Conservation (phyloP, 805 yeast genomes). For the Zygotorulaspora chibaensis region DNA sequence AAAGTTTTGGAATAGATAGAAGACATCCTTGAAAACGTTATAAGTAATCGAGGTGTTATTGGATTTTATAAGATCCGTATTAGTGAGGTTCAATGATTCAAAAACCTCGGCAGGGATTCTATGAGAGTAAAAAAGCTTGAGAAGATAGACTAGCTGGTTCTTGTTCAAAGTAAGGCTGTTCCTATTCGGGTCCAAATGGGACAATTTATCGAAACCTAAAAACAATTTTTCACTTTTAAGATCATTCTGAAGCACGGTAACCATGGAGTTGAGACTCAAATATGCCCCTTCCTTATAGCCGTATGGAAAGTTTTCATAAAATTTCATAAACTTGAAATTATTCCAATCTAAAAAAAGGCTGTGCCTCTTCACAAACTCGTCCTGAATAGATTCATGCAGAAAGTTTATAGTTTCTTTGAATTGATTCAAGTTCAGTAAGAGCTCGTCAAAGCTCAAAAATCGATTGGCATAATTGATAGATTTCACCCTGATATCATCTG, state of each 20-base stretch:
- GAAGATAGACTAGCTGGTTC: conserved; percentile 34
- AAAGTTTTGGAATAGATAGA: conserved; percentile 39
- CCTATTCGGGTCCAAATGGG: conserved; percentile 29
- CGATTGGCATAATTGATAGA: conserved; percentile 38
- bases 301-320: conserved; percentile 26
- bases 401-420: conserved; percentile 34
- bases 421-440: conserved; percentile 30
- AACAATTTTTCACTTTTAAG: conserved; percentile 36
- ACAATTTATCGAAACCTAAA: conserved; percentile 31
- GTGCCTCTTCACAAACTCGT: conserved; percentile 28
- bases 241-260: conserved; percentile 41
- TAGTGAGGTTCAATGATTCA: conserved; percentile 34
- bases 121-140: conserved; percentile 37
- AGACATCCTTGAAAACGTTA: conserved; percentile 38
- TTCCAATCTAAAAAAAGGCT: conserved; percentile 36
- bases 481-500: conserved; percentile 25
- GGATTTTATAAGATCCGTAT: conserved; percentile 25
- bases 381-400: conserved; percentile 32
- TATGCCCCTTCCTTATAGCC: conserved; percentile 23
- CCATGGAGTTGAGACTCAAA: conserved; percentile 38
- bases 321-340: conserved; percentile 27
- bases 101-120: conserved; percentile 36
- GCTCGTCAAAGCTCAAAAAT: conserved; percentile 38
- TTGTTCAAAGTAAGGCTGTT: conserved; percentile 34
- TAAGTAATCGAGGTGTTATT: conserved; percentile 35